phyloP scores from a whole-genome alignment of 352 stramenopile genomes.

The Aphanomyces astaci region DNA sequence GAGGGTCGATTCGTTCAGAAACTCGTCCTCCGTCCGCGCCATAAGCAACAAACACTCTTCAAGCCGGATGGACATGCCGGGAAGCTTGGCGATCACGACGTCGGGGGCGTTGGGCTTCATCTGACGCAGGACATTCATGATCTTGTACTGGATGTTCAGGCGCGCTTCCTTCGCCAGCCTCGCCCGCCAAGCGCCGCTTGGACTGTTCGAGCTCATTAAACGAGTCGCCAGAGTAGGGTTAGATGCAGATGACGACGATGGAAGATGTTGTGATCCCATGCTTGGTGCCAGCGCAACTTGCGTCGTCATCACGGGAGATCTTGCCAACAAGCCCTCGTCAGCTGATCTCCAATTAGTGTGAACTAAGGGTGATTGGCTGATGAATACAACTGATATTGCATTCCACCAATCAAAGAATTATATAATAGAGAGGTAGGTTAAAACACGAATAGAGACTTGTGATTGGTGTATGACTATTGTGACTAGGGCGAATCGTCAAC shows the following conservation, averaged over 20 bases:
- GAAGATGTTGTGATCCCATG: neutral
- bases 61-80: conserved; percentile 92
- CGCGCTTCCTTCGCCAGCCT: conserved; percentile 23
- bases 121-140: conserved; percentile 86
- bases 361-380: neutral
- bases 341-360: neutral
- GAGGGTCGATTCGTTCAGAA: conserved; percentile 87
- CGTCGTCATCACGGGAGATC: neutral
- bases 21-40: conserved; percentile 77
- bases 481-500: too few relatives aligned
- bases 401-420: neutral
- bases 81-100: conserved; percentile 93
- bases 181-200: neutral
- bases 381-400: too few relatives aligned
- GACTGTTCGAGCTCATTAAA: neutral
- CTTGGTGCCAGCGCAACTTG: neutral
- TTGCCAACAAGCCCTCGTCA: neutral
- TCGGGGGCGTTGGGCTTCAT: conserved; percentile 92
- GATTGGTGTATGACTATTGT: too few relatives aligned
- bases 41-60: conserved; percentile 91
- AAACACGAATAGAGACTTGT: too few relatives aligned
- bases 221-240: neutral
- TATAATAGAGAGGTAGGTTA: neutral
- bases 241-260: neutral
- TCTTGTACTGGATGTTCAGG: conserved; percentile 47